These are phyloP conservation scores for Imleria badia DNA, from an alignment of 768 basidiomycete genomes.

Conservation along the genomic window DNA sequence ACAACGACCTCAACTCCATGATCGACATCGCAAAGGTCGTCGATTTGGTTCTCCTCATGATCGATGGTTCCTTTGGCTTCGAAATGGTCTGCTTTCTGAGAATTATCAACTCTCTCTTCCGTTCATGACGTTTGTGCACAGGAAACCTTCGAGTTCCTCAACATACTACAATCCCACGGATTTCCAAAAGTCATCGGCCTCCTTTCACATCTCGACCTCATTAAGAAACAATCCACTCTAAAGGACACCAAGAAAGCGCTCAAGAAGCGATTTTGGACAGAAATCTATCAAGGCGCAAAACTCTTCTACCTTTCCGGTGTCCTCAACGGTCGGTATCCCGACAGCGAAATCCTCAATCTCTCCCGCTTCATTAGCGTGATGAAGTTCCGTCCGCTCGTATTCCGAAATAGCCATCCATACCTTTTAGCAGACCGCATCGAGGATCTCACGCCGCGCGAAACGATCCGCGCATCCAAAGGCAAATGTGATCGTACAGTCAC, in stretches of 20 bases:
- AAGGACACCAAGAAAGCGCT: conserved; percentile 89
- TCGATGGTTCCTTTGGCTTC: conserved; percentile 96
- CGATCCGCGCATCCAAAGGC: conserved; percentile 71
- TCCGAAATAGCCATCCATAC: conserved; percentile 94
- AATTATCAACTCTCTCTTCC: neutral
- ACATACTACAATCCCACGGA: conserved; percentile 94
- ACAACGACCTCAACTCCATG: conserved; percentile 97
- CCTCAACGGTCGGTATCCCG: conserved; percentile 96
- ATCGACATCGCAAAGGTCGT: conserved; percentile 97
- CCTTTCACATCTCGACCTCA: conserved; percentile 94
- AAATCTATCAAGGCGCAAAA: conserved; percentile 98
- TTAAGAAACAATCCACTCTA: conserved; percentile 86
- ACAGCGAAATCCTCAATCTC: conserved; percentile 94
- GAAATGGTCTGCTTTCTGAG: conserved; percentile 78
- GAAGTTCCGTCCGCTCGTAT: conserved; percentile 97
- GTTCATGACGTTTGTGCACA: conserved; percentile 30
- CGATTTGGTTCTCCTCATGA: conserved; percentile 94
- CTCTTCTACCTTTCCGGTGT: conserved; percentile 97
- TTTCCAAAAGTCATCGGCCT: conserved; percentile 98
- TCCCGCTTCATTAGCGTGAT: conserved; percentile 96
- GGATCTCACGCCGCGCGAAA: conserved; percentile 89
- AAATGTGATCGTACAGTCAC: conserved; percentile 95
- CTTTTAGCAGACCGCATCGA: conserved; percentile 93
- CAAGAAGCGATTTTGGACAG: conserved; percentile 99
- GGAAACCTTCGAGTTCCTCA: conserved; percentile 99